phyloP scores from a whole-genome alignment of 768 basidiomycete species.

The Hericium erinaceus region DNA sequence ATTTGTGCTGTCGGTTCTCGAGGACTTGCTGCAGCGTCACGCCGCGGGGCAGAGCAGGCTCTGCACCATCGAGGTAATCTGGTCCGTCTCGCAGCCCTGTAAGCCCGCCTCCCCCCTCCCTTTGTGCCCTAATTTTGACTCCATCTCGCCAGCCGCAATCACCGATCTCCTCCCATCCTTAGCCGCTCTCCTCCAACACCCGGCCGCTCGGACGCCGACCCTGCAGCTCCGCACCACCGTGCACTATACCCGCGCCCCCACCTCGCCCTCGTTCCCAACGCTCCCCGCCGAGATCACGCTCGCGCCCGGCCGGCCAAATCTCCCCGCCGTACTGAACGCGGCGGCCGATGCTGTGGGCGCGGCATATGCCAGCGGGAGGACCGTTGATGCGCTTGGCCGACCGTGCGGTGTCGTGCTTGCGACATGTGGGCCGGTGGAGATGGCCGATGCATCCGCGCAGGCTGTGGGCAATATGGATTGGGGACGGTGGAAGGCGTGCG shows the following conservation, averaged over 20 bases:
- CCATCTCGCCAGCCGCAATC: not conserved
- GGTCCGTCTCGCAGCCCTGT: slow-evolving; percentile 40
- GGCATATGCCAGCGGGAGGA: slow-evolving; percentile 11
- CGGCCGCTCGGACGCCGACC: not conserved
- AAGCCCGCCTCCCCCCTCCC: slow-evolving; percentile 10
- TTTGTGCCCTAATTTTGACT: not conserved
- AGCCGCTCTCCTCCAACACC: not conserved
- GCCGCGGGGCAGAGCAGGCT: slow-evolving; percentile 27
- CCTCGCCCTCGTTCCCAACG: not conserved
- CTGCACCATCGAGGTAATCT: slow-evolving; percentile 43
- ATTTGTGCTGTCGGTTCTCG: slow-evolving; percentile 38
- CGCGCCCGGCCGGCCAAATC: slow-evolving; percentile 21
- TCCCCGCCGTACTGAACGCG: slow-evolving; percentile 13
- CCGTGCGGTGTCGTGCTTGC: slow-evolving; percentile 30
- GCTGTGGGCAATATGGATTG: slow-evolving; percentile 27
- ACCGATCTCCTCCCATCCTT: not conserved
- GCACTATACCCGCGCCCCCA: not conserved
- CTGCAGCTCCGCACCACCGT: not conserved
- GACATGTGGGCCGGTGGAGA: slow-evolving; percentile 31
- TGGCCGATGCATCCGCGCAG: slow-evolving; percentile 28
- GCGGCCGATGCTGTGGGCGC: slow-evolving; percentile 17
- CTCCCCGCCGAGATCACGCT: slow-evolving; percentile 21
- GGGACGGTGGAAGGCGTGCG: slow-evolving; percentile 16
- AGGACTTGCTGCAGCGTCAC: slow-evolving; percentile 40
- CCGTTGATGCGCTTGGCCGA: not conserved